These are phyloP conservation scores for Gossypium raimondii DNA, from an alignment of 345 rosid genomes.

Conservation along the genomic window DNA sequence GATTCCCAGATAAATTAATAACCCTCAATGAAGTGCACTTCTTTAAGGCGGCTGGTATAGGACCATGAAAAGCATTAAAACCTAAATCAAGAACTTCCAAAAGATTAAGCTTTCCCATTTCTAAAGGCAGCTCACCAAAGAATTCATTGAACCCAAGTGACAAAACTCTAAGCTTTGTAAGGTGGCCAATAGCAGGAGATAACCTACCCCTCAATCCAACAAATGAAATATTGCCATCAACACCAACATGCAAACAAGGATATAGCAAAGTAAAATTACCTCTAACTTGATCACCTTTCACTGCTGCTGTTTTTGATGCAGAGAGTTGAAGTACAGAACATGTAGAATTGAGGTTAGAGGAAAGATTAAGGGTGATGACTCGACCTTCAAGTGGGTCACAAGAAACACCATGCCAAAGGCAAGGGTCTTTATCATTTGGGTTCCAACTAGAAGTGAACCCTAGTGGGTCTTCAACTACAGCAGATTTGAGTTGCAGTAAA, in stretches of 20 bases:
- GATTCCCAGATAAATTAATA: conserved; percentile 9
- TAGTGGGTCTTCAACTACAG: conserved; percentile 36
- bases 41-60: not conserved
- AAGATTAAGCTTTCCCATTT: conserved; percentile 5
- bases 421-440: conserved; percentile 32
- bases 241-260: not conserved
- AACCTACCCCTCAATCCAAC: not conserved
- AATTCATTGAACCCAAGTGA: conserved; percentile 4
- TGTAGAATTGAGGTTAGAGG: conserved; percentile 5
- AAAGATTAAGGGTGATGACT: conserved; percentile 1
- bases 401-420: conserved; percentile 3
- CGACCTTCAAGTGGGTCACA: conserved; percentile 4
- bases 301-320: not conserved
- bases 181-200: conserved; percentile 1
- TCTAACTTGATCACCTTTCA: conserved; percentile 3
- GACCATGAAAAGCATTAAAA: conserved; percentile 6
- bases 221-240: not conserved
- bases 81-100: conserved; percentile 10
- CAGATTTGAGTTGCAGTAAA: conserved; percentile 37
- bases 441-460: conserved; percentile 48
- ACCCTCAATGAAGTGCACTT: conserved; percentile 6
- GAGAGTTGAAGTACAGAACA: conserved; percentile 27
- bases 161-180: conserved; percentile 6
- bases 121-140: not conserved
- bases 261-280: conserved; percentile 6